phyloP scores from a whole-genome alignment of 139 green algal genomes.

The Haematococcus lacustris region DNA sequence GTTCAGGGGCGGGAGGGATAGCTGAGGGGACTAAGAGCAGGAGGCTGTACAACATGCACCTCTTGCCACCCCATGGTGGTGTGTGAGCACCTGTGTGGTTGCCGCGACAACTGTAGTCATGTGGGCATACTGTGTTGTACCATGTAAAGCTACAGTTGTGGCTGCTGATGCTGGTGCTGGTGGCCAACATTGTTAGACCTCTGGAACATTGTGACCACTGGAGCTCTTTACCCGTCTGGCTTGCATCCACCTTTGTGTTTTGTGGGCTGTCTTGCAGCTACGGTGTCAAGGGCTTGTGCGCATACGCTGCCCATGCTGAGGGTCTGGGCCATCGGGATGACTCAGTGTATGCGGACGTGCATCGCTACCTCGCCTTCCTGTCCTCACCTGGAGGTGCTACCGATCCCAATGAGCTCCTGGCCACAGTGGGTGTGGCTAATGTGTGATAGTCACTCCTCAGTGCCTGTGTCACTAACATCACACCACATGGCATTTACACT shows the following conservation, averaged over 20 bases:
- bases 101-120: neutral
- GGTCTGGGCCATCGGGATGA: neutral
- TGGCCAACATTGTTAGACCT: neutral
- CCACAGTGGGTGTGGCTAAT: neutral
- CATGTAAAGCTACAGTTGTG: neutral
- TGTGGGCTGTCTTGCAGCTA: constrained; percentile 1
- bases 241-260: too few relatives aligned
- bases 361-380: constrained; percentile 1
- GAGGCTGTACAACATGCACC: neutral
- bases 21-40: neutral
- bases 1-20: too few relatives aligned
- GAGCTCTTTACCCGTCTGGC: neutral
- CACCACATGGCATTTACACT: too few relatives aligned
- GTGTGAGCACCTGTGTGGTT: neutral
- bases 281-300: constrained; percentile 51
- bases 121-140: neutral
- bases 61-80: neutral
- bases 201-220: too few relatives aligned
- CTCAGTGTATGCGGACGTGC: neutral
- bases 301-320: constrained; percentile 34
- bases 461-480: neutral
- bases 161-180: neutral
- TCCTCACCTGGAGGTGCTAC: neutral
- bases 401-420: neutral
- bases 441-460: neutral